Evolutionary conservation across 352 stramenopile species (phyloP).

Genomic region (Globisporangium heterothallicum): DNA sequence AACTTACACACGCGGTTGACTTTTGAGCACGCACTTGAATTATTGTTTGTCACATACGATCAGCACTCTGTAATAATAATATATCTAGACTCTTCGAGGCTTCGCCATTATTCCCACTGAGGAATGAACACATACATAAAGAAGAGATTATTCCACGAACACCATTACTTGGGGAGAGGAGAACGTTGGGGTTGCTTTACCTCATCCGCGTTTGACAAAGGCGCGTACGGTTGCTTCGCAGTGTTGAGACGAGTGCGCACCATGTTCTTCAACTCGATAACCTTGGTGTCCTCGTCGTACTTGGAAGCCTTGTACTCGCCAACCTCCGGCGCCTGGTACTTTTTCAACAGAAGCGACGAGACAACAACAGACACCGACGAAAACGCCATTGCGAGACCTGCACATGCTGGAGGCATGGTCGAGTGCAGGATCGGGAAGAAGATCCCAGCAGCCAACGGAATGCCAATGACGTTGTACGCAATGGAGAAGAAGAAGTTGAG

Average conservation of each 20-base stretch:
- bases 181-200: constrained; percentile 15
- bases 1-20: neutral
- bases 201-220: constrained; percentile 62
- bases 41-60: neutral
- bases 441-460: constrained; percentile 76
- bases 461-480: constrained; percentile 81
- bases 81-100: neutral
- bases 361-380: constrained; percentile 85
- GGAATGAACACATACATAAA: neutral
- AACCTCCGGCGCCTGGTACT: constrained; percentile 54
- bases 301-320: constrained; percentile 31
- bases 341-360: constrained; percentile 82
- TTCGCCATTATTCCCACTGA: neutral
- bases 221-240: constrained; percentile 54
- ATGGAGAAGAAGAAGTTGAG: constrained; percentile 88
- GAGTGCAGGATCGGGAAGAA: constrained; percentile 83
- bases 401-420: constrained; percentile 81
- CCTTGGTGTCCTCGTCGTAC: constrained; percentile 60
- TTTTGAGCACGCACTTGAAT: neutral
- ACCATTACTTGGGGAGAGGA: constrained; percentile 1
- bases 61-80: neutral
- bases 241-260: constrained; percentile 54
- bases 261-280: constrained; percentile 75
- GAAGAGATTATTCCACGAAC: neutral
- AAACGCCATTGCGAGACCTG: constrained; percentile 84